phyloP scores from a whole-genome alignment of 768 basidiomycete species.

The Macrolepiota fuliginosa region DNA sequence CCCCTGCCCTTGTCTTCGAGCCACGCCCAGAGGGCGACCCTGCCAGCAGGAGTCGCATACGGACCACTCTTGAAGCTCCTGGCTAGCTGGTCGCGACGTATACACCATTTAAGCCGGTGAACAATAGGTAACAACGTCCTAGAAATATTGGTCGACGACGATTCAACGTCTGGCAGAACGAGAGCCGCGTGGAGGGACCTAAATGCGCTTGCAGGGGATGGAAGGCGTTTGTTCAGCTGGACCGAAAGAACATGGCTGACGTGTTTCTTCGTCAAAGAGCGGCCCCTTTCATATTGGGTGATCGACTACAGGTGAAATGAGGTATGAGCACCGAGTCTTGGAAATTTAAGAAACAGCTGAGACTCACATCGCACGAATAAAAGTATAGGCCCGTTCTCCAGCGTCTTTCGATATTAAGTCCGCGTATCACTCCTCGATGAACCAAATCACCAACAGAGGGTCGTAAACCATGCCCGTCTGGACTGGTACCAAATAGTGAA shows the following conservation, averaged over 20 bases:
- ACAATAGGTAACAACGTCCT: conserved; percentile 62
- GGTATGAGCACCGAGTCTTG: not conserved
- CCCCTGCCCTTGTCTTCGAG: conserved; percentile 48
- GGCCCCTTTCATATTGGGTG: conserved; percentile 60
- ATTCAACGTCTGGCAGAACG: conserved; percentile 59
- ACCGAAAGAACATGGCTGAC: conserved; percentile 50
- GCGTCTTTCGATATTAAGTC: conserved; percentile 60
- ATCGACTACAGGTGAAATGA: conserved; percentile 47
- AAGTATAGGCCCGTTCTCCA: conserved; percentile 69
- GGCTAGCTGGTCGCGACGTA: conserved; percentile 62
- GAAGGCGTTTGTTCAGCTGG: conserved; percentile 46
- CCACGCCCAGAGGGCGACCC: conserved; percentile 48
- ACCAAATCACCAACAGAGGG: conserved; percentile 68
- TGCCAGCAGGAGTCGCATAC: conserved; percentile 25
- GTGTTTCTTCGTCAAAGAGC: conserved; percentile 51
- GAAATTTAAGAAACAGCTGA: not conserved
- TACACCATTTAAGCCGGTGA: conserved; percentile 68
- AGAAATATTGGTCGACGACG: conserved; percentile 52
- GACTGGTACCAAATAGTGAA: conserved; percentile 57
- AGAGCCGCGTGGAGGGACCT: conserved; percentile 2
- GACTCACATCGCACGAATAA: conserved; percentile 55
- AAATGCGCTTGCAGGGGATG: conserved; percentile 7
- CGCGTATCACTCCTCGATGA: conserved; percentile 68
- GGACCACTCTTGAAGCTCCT: conserved; percentile 49
- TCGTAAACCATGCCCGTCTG: conserved; percentile 53